phyloP scores from a whole-genome alignment of 2,329 filamentous ascomycete species.

The Trichoderma oligosporum region DNA sequence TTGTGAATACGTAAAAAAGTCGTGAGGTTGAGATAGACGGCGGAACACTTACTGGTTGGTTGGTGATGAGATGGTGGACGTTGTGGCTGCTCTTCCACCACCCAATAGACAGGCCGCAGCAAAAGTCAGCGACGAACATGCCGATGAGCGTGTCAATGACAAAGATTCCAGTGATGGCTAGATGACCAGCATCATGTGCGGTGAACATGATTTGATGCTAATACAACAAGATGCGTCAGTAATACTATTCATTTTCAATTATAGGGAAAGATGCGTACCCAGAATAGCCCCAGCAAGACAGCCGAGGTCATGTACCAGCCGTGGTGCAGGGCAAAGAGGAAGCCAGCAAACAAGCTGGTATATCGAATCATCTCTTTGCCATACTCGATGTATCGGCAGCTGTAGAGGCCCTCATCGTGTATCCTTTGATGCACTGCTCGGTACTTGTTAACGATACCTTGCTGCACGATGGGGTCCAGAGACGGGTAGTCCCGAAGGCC shows the following conservation, averaged over 20 bases:
- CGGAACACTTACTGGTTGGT: conserved; percentile 60
- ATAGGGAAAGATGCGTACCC: conserved; percentile 2
- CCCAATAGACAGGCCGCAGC: conserved; percentile 83
- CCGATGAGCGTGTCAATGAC: conserved; percentile 78
- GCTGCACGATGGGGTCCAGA: conserved; percentile 69
- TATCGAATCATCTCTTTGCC: conserved; percentile 72
- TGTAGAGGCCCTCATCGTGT: conserved; percentile 69
- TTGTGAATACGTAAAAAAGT: background rate
- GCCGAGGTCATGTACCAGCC: conserved; percentile 64
- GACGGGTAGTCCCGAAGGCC: conserved; percentile 79
- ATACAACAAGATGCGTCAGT: background rate
- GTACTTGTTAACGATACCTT: conserved; percentile 74
- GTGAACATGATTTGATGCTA: conserved; percentile 96
- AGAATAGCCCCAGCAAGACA: conserved; percentile 64
- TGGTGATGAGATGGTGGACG: conserved; percentile 94
- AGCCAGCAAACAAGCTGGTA: conserved; percentile 55
- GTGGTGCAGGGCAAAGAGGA: conserved; percentile 57
- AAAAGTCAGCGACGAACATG: conserved; percentile 83
- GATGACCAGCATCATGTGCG: conserved; percentile 92
- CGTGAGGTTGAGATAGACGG: background rate
- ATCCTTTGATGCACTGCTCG: conserved; percentile 71
- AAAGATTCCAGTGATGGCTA: conserved; percentile 94
- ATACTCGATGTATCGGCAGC: conserved; percentile 82
- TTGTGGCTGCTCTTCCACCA: conserved; percentile 99
- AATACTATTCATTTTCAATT: no score